Evolutionary conservation across 2,329 filamentous ascomycete species (phyloP), one percentile per base, ranked within the genome.

Genomic region (Trichoderma atroviride): DNA sequence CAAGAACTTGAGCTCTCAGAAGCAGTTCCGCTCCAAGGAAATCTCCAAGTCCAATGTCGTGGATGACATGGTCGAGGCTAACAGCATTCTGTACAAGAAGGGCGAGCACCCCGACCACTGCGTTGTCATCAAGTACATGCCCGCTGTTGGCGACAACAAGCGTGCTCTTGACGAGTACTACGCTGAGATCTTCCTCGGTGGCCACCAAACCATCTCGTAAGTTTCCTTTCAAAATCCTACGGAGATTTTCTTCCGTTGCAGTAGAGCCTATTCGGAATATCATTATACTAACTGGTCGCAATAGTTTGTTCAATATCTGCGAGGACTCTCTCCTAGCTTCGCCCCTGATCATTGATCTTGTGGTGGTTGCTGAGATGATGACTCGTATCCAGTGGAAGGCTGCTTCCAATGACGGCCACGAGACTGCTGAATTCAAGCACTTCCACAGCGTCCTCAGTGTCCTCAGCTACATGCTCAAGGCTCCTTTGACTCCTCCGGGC

Each of bases 71-170:
- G 96, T 99, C 71, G 94, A 93, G 77, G 95, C 96, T 78, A 99
- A 99, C 85, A 85, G 83, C 62, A 90, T 98, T 61, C 87, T 99
- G 69, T 99, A 99, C 86, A 89, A 91, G 82, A 85, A 92, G 77
- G 94, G 91, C 75, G 96, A 99, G 84, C 94, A 98, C 81, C 96
- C 96, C 2, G 94, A 99, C 80, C 96, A 99, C 85, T 96, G 93
- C 70, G 96, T 99, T 70, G 96, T 99, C 75, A 99, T 99, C 89
- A 99, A 99, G 89, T 99, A 99, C 86, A 97, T 99, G 94, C 96
- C 96, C 43, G 93, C 94, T 72, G 96, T 99, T 60, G 96, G 96
- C 72, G 96, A 99, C 84, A 96, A 97, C 88, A 99, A 99, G 89
- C 94, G 96, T 79, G 96, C 96, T 67, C 87, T 99, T 67, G 96